Conservation (phyloP, 2,329 filamentous ascomycete genomes). For the Aspergillus puulaauensis region DNA sequence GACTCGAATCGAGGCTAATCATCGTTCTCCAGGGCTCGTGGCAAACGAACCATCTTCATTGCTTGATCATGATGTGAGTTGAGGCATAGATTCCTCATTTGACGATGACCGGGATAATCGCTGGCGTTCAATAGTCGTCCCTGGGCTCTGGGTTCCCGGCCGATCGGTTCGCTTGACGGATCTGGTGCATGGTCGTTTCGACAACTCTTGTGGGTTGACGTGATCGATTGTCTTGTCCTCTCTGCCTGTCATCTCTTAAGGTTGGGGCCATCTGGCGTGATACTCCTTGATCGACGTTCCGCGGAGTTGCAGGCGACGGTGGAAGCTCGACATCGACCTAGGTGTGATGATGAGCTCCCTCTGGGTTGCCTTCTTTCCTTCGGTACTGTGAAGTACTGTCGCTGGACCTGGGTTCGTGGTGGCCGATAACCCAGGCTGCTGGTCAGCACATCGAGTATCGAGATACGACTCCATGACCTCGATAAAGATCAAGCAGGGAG, state of each 20-base stretch:
- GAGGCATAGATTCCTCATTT: background rate
- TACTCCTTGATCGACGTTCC: background rate
- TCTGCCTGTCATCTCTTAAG: background rate
- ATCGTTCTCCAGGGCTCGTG: background rate
- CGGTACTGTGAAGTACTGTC: no score
- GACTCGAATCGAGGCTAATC: background rate
- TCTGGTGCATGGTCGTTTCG: background rate
- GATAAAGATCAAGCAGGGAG: no score
- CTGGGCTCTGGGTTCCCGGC: background rate
- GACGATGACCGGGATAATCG: no score
- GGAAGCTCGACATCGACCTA: background rate
- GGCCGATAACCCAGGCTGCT: background rate
- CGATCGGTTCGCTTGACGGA: background rate
- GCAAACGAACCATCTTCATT: background rate
- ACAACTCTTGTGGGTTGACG: background rate
- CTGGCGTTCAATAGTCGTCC: background rate
- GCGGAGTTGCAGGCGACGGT: slow-evolving; percentile 15
- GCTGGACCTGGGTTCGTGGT: no score
- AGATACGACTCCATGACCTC: no score
- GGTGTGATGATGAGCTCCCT: background rate
- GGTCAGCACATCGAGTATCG: no score
- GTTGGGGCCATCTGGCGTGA: background rate
- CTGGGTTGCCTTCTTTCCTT: background rate
- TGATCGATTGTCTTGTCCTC: background rate
- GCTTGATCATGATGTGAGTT: background rate